phyloP scores from a whole-genome alignment of 441 rosid species.

The Corymbia calophylla region DNA sequence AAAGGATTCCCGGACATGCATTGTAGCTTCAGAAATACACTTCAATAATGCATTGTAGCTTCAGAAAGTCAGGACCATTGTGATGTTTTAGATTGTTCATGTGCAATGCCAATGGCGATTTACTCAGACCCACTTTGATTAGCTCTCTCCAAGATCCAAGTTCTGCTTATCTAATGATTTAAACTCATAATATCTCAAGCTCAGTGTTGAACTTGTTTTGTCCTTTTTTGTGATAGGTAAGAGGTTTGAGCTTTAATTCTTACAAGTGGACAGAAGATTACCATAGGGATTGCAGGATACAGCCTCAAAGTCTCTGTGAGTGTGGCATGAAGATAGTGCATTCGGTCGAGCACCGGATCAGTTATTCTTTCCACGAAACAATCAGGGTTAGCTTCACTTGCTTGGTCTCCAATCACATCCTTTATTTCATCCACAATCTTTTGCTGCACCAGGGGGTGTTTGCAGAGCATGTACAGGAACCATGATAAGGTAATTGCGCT shows the following conservation, averaged over 20 bases:
- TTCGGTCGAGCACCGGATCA: not conserved
- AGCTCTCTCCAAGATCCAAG: not conserved
- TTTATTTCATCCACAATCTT: not conserved
- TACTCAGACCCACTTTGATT: not conserved
- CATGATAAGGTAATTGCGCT: not conserved
- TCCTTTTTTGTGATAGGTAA: not conserved
- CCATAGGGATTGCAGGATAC: not conserved
- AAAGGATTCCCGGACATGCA: not conserved
- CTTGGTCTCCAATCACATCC: not conserved
- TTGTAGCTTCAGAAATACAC: not conserved
- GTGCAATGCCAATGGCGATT: not conserved
- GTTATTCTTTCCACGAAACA: not conserved
- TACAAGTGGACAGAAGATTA: not conserved
- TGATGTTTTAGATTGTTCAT: not conserved
- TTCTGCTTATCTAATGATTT: not conserved
- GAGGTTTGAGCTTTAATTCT: not conserved
- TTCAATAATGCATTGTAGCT: not conserved
- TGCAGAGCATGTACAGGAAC: not conserved
- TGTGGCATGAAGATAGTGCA: not conserved
- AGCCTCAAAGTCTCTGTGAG: not conserved
- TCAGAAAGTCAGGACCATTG: not conserved
- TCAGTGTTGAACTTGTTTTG: not conserved
- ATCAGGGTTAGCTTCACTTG: not conserved
- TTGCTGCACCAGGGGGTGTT: not conserved
- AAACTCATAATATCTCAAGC: not conserved